phyloP scores from a whole-genome alignment of 2,329 filamentous ascomycete genomes.

The Fusarium buxicola region DNA sequence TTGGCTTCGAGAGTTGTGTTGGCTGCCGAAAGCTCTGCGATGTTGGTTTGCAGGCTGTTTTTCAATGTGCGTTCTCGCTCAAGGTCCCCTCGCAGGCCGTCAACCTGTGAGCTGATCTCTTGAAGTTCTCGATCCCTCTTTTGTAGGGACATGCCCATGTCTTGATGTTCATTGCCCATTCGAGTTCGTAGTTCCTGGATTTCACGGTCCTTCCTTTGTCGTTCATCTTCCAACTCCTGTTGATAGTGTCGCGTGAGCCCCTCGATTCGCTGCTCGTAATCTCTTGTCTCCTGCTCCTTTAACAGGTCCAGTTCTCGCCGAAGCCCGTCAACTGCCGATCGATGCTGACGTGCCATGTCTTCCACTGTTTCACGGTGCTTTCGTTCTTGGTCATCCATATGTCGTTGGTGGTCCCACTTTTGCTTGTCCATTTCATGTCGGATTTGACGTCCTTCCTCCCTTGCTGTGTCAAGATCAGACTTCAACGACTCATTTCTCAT shows the following conservation, averaged over 20 bases:
- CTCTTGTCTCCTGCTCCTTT: constrained; percentile 61
- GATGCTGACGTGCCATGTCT: constrained; percentile 52
- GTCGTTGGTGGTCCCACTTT: constrained; percentile 54
- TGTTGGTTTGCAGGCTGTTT: constrained; percentile 60
- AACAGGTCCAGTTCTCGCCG: constrained; percentile 59
- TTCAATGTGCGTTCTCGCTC: constrained; percentile 74
- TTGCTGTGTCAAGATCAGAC: constrained; percentile 67
- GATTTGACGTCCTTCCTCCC: constrained; percentile 52
- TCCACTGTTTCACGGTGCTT: constrained; percentile 52
- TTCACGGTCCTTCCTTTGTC: constrained; percentile 68
- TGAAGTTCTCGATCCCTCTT: constrained; percentile 67
- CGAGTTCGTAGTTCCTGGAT: constrained; percentile 71
- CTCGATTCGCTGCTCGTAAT: constrained; percentile 76
- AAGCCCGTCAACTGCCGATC: constrained; percentile 50
- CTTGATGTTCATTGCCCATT: constrained; percentile 64
- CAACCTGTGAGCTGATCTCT: constrained; percentile 57
- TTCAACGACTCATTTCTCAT: constrained; percentile 65
- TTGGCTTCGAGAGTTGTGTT: constrained; percentile 78
- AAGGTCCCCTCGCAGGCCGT: constrained; percentile 62
- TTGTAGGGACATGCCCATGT: constrained; percentile 59
- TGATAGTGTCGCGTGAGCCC: constrained; percentile 72
- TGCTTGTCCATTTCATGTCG: constrained; percentile 53
- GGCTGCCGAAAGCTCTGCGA: constrained; percentile 70
- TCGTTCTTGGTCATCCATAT: constrained; percentile 65
- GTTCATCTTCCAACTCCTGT: constrained; percentile 74